Evolutionary conservation across 352 stramenopile genomes (phyloP), one percentile per base, ranked within the genome.

Genomic region (Phytophthora aleatoria): DNA sequence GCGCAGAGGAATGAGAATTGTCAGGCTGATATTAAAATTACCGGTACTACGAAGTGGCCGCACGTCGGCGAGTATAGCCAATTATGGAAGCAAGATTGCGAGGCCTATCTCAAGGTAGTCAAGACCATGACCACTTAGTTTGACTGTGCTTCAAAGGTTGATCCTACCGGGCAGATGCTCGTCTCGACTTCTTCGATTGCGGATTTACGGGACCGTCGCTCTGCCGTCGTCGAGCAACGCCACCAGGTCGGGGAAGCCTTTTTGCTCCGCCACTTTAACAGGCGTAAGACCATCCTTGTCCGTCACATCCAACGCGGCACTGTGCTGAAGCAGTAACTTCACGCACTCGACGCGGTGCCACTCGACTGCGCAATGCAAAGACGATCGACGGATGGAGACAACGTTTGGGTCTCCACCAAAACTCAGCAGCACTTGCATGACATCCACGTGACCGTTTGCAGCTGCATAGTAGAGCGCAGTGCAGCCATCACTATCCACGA

Each of bases 401-500:
- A 85, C 28, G 44, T 90, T 91, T 20, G 79, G 64, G 35, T 93
- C 79, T 12, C 68, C 82, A 30, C 74, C 72, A 7, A 69, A 57
- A 16, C 41, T 28, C 26, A 94, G 63, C 57, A 94, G 71, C 51
- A 76, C 71, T 12, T 69, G 44, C 39, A 94, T 42, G 16, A 91
- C 83, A 3, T 80, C 60, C 0, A 42, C 50, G 57, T 91, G 81
- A 12, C 83, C 85, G 48, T 91, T 92, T 9, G 81, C 82, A 0
- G 83, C 76, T 11, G 83, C 85, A 61, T 92, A 94, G 44, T 94
- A 92, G 30, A 92, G 57, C 9, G 83, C 83, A 12, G 85, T 85
- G 59, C 81, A 94, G 7, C 66, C 54, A 41, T 94, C 85, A 3
- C 72, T 65, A 44, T 92, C 83, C 26, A 76, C 68, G 42, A 94